Conservation (phyloP, 2,329 filamentous ascomycete species). For the Arthrobotrys iridis region DNA sequence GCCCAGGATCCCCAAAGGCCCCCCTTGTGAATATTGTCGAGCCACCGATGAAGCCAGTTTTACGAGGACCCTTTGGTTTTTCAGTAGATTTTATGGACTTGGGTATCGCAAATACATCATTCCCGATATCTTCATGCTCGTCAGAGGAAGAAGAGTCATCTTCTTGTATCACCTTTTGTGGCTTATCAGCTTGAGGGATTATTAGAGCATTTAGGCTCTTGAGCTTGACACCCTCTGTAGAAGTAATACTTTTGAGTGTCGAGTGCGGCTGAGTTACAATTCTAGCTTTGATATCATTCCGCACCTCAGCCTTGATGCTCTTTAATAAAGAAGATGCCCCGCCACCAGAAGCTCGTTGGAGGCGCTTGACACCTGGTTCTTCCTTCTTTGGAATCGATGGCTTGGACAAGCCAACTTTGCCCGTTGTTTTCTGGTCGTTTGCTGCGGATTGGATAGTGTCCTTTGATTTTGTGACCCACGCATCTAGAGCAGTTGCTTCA, state of each 20-base stretch:
- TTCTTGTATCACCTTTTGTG: slow-evolving; percentile 17
- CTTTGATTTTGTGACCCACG: slow-evolving; percentile 39
- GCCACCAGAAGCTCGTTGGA: background rate
- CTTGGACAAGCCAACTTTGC: background rate
- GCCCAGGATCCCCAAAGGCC: slow-evolving; percentile 57
- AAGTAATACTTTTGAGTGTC: slow-evolving; percentile 34
- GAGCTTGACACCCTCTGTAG: slow-evolving; percentile 43
- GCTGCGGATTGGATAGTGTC: background rate
- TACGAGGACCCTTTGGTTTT: slow-evolving; percentile 68
- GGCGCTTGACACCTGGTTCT: slow-evolving; percentile 5
- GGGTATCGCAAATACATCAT: slow-evolving; percentile 64
- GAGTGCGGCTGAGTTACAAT: slow-evolving; percentile 3
- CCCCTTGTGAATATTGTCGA: slow-evolving; percentile 62
- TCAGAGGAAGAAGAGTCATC: slow-evolving; percentile 59
- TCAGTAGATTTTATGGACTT: slow-evolving; percentile 59
- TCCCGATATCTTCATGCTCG: slow-evolving; percentile 66
- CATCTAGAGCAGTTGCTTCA: slow-evolving; percentile 13
- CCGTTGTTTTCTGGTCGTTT: background rate
- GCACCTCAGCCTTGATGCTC: slow-evolving; percentile 33
- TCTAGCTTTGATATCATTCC: slow-evolving; percentile 42
- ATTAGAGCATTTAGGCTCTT: slow-evolving; percentile 44
- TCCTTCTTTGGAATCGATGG: slow-evolving; percentile 9
- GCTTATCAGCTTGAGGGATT: slow-evolving; percentile 37
- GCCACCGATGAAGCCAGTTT: slow-evolving; percentile 72
- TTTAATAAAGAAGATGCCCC: slow-evolving; percentile 31